Conservation (phyloP, 2,329 filamentous ascomycete species). For the Calonectria fujianensis region DNA sequence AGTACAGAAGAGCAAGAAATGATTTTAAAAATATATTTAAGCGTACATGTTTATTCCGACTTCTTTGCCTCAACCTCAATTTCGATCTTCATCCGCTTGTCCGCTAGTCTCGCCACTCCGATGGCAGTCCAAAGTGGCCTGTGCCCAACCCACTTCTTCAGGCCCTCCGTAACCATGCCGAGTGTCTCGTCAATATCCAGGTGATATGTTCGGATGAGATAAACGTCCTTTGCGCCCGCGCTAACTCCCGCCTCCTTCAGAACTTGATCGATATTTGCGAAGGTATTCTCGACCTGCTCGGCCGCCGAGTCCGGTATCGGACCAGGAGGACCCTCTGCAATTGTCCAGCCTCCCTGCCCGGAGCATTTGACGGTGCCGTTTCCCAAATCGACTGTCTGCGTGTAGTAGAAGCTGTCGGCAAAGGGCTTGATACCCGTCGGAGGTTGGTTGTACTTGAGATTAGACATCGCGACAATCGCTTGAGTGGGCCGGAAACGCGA, state of each 20-base stretch:
- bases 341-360: constrained; percentile 12
- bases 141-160: constrained; percentile 20
- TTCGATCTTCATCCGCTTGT: constrained; percentile 15
- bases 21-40: no score
- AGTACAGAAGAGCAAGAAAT: no score
- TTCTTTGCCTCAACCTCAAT: constrained; percentile 11
- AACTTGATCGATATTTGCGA: constrained; percentile 2
- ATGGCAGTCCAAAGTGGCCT: background rate
- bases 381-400: background rate
- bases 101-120: background rate
- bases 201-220: constrained; percentile 9
- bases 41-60: background rate
- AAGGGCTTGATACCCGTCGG: constrained; percentile 9
- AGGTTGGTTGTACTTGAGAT: constrained; percentile 22
- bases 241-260: background rate
- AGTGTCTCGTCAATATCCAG: constrained; percentile 12
- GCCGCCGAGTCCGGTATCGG: constrained; percentile 15
- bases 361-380: constrained; percentile 6
- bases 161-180: background rate
- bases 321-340: background rate
- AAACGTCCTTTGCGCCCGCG: background rate
- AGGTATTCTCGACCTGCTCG: constrained; percentile 3
- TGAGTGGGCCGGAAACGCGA: background rate
- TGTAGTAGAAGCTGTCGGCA: background rate
- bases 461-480: background rate